Base-by-base conservation (phyloP, 2,329 filamentous ascomycete species). In the Phaeosphaeriaceae sp. region DNA sequence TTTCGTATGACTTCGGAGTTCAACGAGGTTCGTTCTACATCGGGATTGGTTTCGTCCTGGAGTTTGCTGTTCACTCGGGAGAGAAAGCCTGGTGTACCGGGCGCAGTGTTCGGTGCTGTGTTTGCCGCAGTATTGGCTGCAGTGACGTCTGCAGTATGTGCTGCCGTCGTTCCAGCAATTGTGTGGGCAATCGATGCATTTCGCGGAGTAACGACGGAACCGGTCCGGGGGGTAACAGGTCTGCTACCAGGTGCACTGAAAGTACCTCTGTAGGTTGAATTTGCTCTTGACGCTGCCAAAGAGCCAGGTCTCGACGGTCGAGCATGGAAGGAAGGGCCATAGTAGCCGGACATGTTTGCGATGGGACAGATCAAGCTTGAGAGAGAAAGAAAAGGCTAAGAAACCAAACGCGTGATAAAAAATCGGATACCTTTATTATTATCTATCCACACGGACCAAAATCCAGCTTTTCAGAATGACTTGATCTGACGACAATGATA, bases 1-100 rank as follows among this genome's bases (percentile, higher is more conserved):
- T 71, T 70, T 48, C 60, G 61, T 10, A 61, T 11, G 7, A 63
- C 40, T 46, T 65, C 63, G 0, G 65, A 68, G 50, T 61, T 66
- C 48, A 61, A 44, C 20, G 58, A 63, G 19, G 36, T 48, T 11
- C 45, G 49, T 48, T 57, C 55, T 4, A 51, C 48, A 27, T 55
- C 49, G 7, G 25, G 44, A 5, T 53, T 22, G 33, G 21, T 31
- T 31, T 50, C 48, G 40, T 61, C 36, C 13, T 58, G 49, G 21
- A 63, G 53, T 49, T 57, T 63, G 27, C 58, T 63, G 45, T 63
- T 63, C 45, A 63, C 61, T 50, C 58, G 51, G 1, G 61, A 63
- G 36, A 63, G 48, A 24, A 63, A 54, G 1, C 47, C 60, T 6
- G 60, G 58, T 50, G 60, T 63, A 3, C 54, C 54, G 20, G 53